phyloP scores from a whole-genome alignment of 208 protist species.

The Wallacemonas collosoma region DNA sequence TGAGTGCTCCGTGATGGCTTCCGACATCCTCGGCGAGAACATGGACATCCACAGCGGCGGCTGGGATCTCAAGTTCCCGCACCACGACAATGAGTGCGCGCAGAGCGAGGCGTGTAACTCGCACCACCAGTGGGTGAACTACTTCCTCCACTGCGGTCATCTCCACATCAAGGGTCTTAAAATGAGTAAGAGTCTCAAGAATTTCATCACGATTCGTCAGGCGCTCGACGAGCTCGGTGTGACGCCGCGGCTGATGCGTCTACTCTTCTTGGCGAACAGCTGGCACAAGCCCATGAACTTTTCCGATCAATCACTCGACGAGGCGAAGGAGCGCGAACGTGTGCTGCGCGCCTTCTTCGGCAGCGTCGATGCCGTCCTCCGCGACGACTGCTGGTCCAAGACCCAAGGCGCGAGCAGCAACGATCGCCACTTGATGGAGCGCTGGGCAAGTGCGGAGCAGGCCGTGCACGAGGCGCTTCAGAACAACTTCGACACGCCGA shows the following conservation, averaged over 20 bases:
- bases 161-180: constrained; percentile 98
- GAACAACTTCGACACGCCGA: constrained; percentile 95
- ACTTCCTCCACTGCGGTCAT: constrained; percentile 98
- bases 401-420: constrained; percentile 47
- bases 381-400: constrained; percentile 42
- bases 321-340: constrained; percentile 79
- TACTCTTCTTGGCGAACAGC: constrained; percentile 95
- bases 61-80: constrained; percentile 99
- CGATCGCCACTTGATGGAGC: constrained; percentile 56
- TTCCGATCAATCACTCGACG: constrained; percentile 88
- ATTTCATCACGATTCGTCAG: constrained; percentile 98
- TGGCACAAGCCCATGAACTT: constrained; percentile 95
- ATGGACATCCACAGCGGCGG: constrained; percentile 98
- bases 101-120: constrained; percentile 93
- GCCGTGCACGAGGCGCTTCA: constrained; percentile 84
- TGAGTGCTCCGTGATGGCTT: constrained; percentile 99
- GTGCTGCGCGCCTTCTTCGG: constrained; percentile 86
- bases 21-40: constrained; percentile 87
- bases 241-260: constrained; percentile 85
- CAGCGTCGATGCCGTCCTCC: constrained; percentile 64
- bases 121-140: constrained; percentile 97
- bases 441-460: constrained; percentile 49
- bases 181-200: constrained; percentile 99
- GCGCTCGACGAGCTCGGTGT: constrained; percentile 76
- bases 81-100: constrained; percentile 99